A percentile compares a stretch with the other conserved stretches of the same genome.
Conservation (phyloP, 2,329 filamentous ascomycete genomes). For the Penicillium sp. region DNA sequence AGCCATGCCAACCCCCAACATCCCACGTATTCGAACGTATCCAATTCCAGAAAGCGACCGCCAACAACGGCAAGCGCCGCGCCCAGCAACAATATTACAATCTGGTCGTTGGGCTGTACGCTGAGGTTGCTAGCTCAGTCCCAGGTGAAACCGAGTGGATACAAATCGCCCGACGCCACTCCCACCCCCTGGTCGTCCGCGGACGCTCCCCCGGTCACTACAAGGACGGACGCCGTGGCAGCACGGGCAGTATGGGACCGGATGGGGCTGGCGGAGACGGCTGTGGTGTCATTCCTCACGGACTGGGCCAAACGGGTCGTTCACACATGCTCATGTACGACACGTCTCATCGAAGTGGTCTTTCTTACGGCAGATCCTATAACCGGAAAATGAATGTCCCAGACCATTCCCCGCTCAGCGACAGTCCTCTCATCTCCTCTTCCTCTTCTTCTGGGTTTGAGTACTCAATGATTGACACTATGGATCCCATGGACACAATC, state of each 20-base stretch:
- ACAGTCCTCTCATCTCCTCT: conserved; percentile 39
- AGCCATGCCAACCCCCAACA: conserved; percentile 38
- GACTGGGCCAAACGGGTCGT: conserved; percentile 29
- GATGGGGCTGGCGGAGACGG: conserved; percentile 54
- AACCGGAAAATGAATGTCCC: conserved; percentile 36
- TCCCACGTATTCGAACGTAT: conserved; percentile 79
- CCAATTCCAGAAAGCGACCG: conserved; percentile 90
- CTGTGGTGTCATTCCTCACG: conserved; percentile 28
- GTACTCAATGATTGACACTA: conserved; percentile 38
- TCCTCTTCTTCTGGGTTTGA: conserved; percentile 41
- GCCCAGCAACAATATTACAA: conserved; percentile 92
- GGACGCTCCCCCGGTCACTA: conserved; percentile 80
- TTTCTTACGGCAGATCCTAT: conserved; percentile 34
- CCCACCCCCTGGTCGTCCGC: conserved; percentile 81
- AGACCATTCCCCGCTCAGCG: conserved; percentile 39
- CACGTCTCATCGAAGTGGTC: conserved; percentile 28
- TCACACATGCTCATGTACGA: conserved; percentile 38
- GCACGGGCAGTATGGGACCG: conserved; percentile 68
- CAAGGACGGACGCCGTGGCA: conserved; percentile 66
- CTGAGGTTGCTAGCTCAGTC: conserved; percentile 54
- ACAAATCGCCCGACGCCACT: conserved; percentile 69
- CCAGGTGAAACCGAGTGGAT: conserved; percentile 57
- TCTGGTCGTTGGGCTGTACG: conserved; percentile 80
- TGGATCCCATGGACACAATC: conserved; percentile 41
- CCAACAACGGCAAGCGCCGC: conserved; percentile 87